A percentile compares a stretch with the other conserved stretches of the same genome.
These are phyloP conservation scores for Hanseniaspora valbyensis DNA, from an alignment of 805 yeast species.

Conservation along the genomic window DNA sequence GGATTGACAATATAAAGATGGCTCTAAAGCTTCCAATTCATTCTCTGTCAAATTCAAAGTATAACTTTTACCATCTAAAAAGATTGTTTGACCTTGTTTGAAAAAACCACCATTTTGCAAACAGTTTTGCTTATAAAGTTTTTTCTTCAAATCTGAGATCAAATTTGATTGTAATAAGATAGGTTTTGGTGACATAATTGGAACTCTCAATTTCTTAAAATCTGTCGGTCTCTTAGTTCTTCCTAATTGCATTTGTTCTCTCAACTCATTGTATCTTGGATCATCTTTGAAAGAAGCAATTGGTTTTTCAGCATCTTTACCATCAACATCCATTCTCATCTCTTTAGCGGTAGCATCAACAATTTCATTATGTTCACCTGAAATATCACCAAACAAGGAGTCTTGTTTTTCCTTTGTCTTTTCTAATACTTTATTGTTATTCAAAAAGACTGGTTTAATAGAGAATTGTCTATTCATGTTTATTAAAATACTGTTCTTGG, in stretches of 20 bases:
- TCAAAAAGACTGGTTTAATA: not conserved
- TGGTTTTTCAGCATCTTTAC: not conserved
- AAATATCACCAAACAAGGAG: constrained; percentile 7
- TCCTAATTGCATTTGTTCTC: constrained; percentile 9
- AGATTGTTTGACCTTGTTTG: constrained; percentile 42
- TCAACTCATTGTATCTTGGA: constrained; percentile 6
- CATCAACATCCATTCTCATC: not conserved
- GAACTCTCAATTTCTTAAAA: constrained; percentile 12
- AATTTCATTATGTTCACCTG: constrained; percentile 4
- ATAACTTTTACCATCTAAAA: constrained; percentile 22
- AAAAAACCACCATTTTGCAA: constrained; percentile 53
- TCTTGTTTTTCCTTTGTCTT: not conserved
- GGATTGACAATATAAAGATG: constrained; percentile 71
- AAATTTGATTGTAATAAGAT: constrained; percentile 40
- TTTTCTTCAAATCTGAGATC: constrained; percentile 59
- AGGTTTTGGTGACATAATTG: constrained; percentile 24
- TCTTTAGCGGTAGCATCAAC: not conserved
- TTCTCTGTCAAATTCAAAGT: constrained; percentile 42
- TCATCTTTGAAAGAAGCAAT: constrained; percentile 1
- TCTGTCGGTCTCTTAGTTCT: constrained; percentile 10
- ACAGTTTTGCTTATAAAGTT: constrained; percentile 53
- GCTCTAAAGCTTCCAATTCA: constrained; percentile 74
- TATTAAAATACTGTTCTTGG: not conserved
- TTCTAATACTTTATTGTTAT: not conserved
- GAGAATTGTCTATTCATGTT: not conserved